phyloP scores from a whole-genome alignment of 2,329 filamentous ascomycete genomes.

The Dothidotthia symphoricarpi region DNA sequence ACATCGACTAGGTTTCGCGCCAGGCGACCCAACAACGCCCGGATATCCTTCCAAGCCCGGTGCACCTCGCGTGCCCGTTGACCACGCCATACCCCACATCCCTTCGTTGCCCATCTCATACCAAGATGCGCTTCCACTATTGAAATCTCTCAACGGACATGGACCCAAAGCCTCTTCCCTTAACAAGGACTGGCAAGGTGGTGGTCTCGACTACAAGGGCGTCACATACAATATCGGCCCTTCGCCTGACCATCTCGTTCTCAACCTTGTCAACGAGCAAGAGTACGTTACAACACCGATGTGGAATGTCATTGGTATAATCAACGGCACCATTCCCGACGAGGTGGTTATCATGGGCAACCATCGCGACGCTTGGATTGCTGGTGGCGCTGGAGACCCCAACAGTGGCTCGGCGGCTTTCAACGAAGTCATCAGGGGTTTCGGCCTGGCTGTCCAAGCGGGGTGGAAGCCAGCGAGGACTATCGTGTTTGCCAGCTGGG shows the following conservation, averaged over 20 bases:
- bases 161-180: slow-evolving; percentile 76
- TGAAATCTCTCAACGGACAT: slow-evolving; percentile 87
- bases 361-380: slow-evolving; percentile 86
- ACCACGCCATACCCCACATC: slow-evolving; percentile 73
- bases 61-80: slow-evolving; percentile 69
- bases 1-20: slow-evolving; percentile 51
- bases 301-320: slow-evolving; percentile 80
- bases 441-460: slow-evolving; percentile 66
- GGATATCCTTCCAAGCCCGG: slow-evolving; percentile 92
- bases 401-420: slow-evolving; percentile 78
- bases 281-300: slow-evolving; percentile 52
- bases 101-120: slow-evolving; percentile 93
- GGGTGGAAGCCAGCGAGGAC: slow-evolving; percentile 87
- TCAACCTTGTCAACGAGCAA: slow-evolving; percentile 52
- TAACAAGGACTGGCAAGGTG: slow-evolving; percentile 67
- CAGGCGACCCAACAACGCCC: slow-evolving; percentile 82
- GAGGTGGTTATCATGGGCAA: slow-evolving; percentile 91
- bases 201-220: slow-evolving; percentile 74
- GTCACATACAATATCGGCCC: slow-evolving; percentile 85
- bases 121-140: slow-evolving; percentile 76
- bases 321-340: slow-evolving; percentile 81
- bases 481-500: slow-evolving; percentile 77
- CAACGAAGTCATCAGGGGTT: slow-evolving; percentile 74
- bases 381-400: slow-evolving; percentile 78
- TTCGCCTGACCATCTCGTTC: slow-evolving; percentile 64